Evolutionary conservation across 805 yeast species (phyloP), one percentile per base, ranked within the genome.

Genomic region (Nakazawaea ishiwadae): DNA sequence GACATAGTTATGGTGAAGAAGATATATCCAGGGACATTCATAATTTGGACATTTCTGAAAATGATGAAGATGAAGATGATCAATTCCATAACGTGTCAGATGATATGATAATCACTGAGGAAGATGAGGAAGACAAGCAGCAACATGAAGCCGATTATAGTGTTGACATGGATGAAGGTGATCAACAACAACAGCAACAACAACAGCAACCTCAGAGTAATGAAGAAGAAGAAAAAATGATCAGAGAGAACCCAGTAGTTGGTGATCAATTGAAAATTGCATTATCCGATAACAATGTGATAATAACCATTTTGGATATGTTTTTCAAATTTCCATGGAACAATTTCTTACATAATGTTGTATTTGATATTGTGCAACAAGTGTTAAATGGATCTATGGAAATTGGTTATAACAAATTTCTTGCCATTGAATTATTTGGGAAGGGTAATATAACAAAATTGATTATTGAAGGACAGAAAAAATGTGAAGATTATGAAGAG

Each of bases 331-430:
- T 81, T 60, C 96, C 98, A 5, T 93, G 98, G 98, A 93, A 93
- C 60, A 93, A 93, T 57, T 93, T 93, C 56, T 75, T 93, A 69
- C 99, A 93, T 62, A 93, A 91, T 55, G 99, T 93, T 44, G 96
- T 93, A 7, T 93, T 91, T 69, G 99, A 93, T 63, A 78, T 93
- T 47, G 83, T 93, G 24, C 99, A 93, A 61, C 99, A 93, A 59
- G 79, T 93, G 15, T 75, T 93, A 59, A 89, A 88, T 60, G 98
- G 96, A 1, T 75, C 82, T 32, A 75, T 82, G 71, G 91, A 86
- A 48, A 76, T 83, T 45, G 91, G 96, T 11, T 90, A 84, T 53
- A 91, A 90, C 63, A 81, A 84, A 48, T 89, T 72, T 65, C 69
- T 80, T 46, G 83, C 80, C 21, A 76, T 68, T 66, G 91, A 87